phyloP scores from a whole-genome alignment of 148 eudicot species.

The Dysphania ambrosioides region DNA sequence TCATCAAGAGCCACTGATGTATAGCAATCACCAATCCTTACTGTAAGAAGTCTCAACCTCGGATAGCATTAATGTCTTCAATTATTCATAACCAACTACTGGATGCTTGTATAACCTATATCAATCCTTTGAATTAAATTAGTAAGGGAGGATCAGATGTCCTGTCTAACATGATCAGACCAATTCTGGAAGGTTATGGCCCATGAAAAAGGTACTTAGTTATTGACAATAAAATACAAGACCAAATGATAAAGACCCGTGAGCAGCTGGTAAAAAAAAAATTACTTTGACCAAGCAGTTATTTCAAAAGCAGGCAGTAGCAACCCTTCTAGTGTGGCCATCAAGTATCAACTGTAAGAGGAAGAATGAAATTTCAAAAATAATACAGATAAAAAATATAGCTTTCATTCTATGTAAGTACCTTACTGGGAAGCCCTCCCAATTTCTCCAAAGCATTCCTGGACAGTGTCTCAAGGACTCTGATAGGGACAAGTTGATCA shows the following conservation, averaged over 20 bases:
- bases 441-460: constrained; percentile 33
- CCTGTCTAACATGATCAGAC: not conserved
- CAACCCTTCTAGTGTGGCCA: no score
- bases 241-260: not conserved
- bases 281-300: not conserved
- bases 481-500: constrained; percentile 53
- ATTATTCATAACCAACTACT: not conserved
- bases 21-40: no score
- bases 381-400: not conserved
- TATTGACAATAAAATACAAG: not conserved
- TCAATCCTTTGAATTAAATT: not conserved
- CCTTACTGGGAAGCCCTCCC: constrained; percentile 74
- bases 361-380: not conserved
- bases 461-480: constrained; percentile 70
- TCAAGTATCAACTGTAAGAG: not conserved
- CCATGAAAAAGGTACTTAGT: not conserved
- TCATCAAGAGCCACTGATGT: no score
- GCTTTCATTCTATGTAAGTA: constrained; percentile 14
- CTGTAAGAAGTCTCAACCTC: no score
- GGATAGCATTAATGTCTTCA: no score
- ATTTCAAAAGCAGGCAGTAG: not conserved
- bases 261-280: not conserved
- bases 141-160: not conserved
- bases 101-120: not conserved
- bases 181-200: no score